Evolutionary conservation across 2,329 filamentous ascomycete species (phyloP).

Genomic region (Dothiorella sarmentorum): DNA sequence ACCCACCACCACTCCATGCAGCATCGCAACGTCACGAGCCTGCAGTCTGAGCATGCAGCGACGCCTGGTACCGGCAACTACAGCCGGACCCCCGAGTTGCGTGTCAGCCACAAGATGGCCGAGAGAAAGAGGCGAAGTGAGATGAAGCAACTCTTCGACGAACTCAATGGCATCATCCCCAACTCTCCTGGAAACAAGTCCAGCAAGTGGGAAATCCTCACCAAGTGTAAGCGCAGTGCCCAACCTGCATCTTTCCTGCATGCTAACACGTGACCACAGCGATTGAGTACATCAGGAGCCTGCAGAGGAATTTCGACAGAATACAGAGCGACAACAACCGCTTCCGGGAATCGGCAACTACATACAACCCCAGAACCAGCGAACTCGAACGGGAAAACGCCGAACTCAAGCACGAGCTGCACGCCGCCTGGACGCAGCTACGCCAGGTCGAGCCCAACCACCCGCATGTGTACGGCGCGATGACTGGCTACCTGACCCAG

Average conservation of each 20-base stretch:
- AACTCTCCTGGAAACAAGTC: constrained; percentile 80
- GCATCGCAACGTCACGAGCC: constrained; percentile 65
- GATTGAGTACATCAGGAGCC: constrained; percentile 48
- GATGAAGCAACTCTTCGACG: constrained; percentile 85
- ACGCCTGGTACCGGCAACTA: constrained; percentile 67
- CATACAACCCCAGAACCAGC: constrained; percentile 35
- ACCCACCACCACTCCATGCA: constrained; percentile 74
- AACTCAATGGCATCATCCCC: constrained; percentile 72
- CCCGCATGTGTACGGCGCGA: constrained; percentile 47
- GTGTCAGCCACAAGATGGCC: constrained; percentile 80
- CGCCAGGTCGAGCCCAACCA: constrained; percentile 45
- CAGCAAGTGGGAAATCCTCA: constrained; percentile 85
- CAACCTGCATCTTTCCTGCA: too few relatives aligned
- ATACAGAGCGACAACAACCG: constrained; percentile 39
- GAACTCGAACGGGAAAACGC: constrained; percentile 47
- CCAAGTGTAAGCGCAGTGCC: constrained; percentile 70
- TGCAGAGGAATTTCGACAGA: constrained; percentile 38
- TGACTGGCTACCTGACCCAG: constrained; percentile 44
- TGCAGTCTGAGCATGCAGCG: constrained; percentile 59
- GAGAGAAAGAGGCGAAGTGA: constrained; percentile 80
- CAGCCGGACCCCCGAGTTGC: constrained; percentile 75
- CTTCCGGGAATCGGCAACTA: constrained; percentile 38
- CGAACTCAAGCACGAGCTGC: constrained; percentile 45
- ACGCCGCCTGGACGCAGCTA: constrained; percentile 45
- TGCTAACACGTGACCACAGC: constrained; percentile 30